Evolutionary conservation across 306 rosid genomes (phyloP).

Genomic region (Quercus agrifolia): DNA sequence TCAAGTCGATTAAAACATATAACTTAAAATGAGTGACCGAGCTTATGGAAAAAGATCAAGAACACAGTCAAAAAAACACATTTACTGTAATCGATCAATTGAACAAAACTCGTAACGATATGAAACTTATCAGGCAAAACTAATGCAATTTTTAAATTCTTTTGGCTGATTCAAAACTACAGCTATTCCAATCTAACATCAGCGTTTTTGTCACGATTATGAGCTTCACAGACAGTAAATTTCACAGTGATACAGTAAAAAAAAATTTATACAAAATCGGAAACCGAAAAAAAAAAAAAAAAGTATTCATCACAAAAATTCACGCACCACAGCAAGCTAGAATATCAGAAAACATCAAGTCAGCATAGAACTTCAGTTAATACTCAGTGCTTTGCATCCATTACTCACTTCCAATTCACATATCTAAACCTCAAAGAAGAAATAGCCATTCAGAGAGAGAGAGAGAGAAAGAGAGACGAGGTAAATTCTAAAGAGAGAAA

Average conservation of each 20-base stretch:
- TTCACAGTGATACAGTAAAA: too few relatives aligned
- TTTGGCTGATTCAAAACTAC: too few relatives aligned
- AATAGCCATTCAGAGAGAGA: neutral
- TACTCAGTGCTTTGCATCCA: slow-evolving; percentile 21
- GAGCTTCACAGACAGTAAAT: too few relatives aligned
- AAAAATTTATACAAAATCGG: neutral
- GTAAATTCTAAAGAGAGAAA: slow-evolving; percentile 1
- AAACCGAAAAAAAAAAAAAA: neutral
- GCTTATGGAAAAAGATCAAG: too few relatives aligned
- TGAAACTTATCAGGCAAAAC: neutral
- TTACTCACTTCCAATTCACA: slow-evolving; percentile 34
- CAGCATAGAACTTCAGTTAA: slow-evolving; percentile 30
- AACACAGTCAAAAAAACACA: too few relatives aligned
- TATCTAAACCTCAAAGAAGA: slow-evolving; percentile 33
- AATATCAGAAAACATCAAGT: slow-evolving; percentile 52
- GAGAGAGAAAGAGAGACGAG: slow-evolving; percentile 19
- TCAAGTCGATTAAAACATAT: too few relatives aligned
- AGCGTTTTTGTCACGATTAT: too few relatives aligned
- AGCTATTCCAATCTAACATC: too few relatives aligned
- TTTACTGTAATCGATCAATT: neutral
- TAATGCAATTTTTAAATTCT: too few relatives aligned
- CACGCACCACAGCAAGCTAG: slow-evolving; percentile 60
- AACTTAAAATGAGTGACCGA: too few relatives aligned
- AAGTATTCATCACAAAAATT: neutral
- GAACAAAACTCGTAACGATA: neutral